A percentile compares a stretch with the other conserved stretches of the same genome.
Conservation (phyloP, 352 stramenopile genomes). For the Pythium insidiosum region DNA sequence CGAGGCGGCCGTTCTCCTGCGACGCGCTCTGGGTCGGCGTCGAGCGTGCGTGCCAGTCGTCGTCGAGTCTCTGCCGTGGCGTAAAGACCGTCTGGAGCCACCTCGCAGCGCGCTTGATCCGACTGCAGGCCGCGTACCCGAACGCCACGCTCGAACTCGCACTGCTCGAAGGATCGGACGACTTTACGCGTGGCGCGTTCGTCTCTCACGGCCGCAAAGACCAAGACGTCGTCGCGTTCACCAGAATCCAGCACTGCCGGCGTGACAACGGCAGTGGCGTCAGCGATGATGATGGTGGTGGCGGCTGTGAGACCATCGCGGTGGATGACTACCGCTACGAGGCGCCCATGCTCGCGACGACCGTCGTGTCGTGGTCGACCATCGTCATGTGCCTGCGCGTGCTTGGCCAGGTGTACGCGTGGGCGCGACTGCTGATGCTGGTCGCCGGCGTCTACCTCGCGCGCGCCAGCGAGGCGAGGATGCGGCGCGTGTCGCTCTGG, state of each 20-base stretch:
- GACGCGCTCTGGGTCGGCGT: neutral
- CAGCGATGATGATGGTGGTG: no score
- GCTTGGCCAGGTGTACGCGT: slow-evolving; percentile 31
- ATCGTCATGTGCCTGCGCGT: slow-evolving; percentile 16
- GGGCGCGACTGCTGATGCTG: slow-evolving; percentile 20
- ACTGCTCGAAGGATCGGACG: slow-evolving; percentile 5
- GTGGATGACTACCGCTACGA: slow-evolving; percentile 42
- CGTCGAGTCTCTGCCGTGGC: neutral
- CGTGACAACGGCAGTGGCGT: neutral
- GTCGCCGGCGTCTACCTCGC: slow-evolving; percentile 13
- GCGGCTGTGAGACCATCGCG: slow-evolving; percentile 22
- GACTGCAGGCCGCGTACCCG: slow-evolving; percentile 3
- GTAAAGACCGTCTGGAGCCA: neutral
- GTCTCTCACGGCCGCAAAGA: slow-evolving; percentile 1
- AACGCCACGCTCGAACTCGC: slow-evolving; percentile 2
- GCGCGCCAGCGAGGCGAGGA: neutral
- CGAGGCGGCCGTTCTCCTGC: neutral
- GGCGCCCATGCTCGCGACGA: slow-evolving; percentile 11
- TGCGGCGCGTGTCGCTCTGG: neutral
- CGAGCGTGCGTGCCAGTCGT: neutral
- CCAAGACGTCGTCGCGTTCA: slow-evolving; percentile 1
- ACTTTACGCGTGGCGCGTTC: neutral
- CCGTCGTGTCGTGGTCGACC: slow-evolving; percentile 21
- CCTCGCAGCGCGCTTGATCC: neutral
- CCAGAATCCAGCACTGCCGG: slow-evolving; percentile 6